Base-by-base conservation (phyloP, 2,329 filamentous ascomycete genomes). In the Emergomyces orientalis region DNA sequence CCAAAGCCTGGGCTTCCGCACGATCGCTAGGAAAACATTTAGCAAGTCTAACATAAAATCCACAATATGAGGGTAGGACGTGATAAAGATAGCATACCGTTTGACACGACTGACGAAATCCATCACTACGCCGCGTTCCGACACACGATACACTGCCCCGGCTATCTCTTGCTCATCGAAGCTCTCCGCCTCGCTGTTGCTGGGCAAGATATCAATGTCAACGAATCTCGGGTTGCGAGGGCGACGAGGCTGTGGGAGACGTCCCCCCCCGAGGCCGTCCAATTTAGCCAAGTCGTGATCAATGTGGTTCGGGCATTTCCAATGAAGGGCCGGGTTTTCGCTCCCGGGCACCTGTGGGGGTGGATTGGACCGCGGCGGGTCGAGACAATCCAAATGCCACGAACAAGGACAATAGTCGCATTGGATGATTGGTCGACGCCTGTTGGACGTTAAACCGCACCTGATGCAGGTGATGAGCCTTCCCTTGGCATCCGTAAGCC, bases 301-400 rank as follows among this genome's bases (percentile, higher is more conserved):
- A 51, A 88, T 81, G 73, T 99, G 94, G 66, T 89, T 86, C 59
- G 93, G 93, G 72, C 94, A 99, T 75, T 86, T 88, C 90, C 91
- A 99, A 62, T 86, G 88, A 70, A 80, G 79, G 56, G 87, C 86
- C 60, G 88, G 81, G 59, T 80, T 79, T 67, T 80, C 79, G 59
- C 70, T 82, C 72, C 67, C 73, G 63, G 66, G 66, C 54, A 72
- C 74, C 63, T 79, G 77, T 61, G 86, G 82, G 13, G 92, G 92
- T 47, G 91, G 89, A 62, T 89, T 86, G 41, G 91, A 86, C 71
- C 92, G 78, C 41, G 93, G 92, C 34, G 91, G 90, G 71, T 95
- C 87, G 19, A 96, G 79, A 76, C 94, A 99, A 75, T 97, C 93
- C 60, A 96, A 80, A 77, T 99, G 94, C 89, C 92, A 99, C 71